These are phyloP conservation scores for Populus euphratica DNA, from an alignment of 345 rosid species.

Conservation along the genomic window DNA sequence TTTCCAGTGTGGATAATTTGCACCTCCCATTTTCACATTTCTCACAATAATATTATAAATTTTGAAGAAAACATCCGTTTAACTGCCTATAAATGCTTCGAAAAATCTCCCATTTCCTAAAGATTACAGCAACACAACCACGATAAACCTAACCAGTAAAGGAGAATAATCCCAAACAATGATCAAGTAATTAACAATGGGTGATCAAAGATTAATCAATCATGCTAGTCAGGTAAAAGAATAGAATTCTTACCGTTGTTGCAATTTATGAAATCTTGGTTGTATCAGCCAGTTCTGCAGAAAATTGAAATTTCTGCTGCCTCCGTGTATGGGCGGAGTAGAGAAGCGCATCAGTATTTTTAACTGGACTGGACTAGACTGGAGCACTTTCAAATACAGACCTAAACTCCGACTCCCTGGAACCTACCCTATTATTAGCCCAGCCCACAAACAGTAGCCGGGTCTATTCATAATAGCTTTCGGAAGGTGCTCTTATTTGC, in stretches of 20 bases:
- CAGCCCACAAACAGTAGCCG: background rate
- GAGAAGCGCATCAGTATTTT: background rate
- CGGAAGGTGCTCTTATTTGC: background rate
- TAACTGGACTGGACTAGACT: background rate
- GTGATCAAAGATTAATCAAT: background rate
- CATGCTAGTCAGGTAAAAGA: background rate
- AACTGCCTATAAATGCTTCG: background rate
- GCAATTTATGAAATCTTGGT: background rate
- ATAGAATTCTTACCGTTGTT: background rate
- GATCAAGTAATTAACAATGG: background rate
- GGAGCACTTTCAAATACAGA: background rate
- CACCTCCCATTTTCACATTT: background rate
- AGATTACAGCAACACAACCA: background rate
- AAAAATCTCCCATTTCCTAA: background rate
- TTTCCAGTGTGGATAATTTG: background rate
- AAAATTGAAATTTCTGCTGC: background rate
- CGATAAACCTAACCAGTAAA: background rate
- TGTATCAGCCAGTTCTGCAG: background rate
- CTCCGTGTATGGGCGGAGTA: background rate
- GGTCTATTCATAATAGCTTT: background rate
- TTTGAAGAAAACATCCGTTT: background rate
- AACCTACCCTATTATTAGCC: background rate
- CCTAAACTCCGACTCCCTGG: background rate
- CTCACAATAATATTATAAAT: background rate
- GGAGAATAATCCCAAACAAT: background rate